Base-by-base conservation (phyloP, 2,329 filamentous ascomycete genomes). In the Pleomassaria siparia region DNA sequence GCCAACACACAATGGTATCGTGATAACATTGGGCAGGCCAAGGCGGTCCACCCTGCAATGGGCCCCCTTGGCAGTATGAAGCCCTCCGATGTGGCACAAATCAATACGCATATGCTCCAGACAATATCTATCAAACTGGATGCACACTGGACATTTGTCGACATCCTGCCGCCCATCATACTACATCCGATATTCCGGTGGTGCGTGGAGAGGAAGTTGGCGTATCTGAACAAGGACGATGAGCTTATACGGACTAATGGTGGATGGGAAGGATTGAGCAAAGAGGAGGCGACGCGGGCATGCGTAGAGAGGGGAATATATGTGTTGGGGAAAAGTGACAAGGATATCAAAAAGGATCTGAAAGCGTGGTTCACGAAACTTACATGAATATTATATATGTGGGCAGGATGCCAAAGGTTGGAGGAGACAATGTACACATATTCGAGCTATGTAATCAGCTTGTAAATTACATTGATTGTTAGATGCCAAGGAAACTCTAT, bases 181-280 rank as follows among this genome's bases (percentile, higher is more conserved):
- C n/a, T n/a, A n/a, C n/a, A n/a, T n/a, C n/a, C n/a, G n/a, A 66
- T 87, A 58, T 76, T 90, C 67, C 69, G 74, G 47, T 69, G 74
- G 43, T 77, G 78, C 53, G 73, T 90, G 33, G 58, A 60, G 42
- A 72, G 74, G 57, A 76, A 80, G 53, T 72, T 89, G 56, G 72
- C 77, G 32, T 89, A 88, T 63, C 66, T 96, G 52, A 78, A 78
- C 37, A 72, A 78, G 29, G 91, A 96, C 71, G 89, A 95, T 70
- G 71, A 63, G 53, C 74, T 92, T 66, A 79, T 96, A 40, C 61
- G 77, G 15, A 73, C 76, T 29, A 80, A 82, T 39, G 88, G 87
- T 1, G 87, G 85, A 0, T 77, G 81, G 4, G 55, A 64, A 2
- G 78, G 72, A 18, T 72, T 95, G 58, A 79, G 79, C 54, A 71